Base-by-base conservation (phyloP, 2,329 filamentous ascomycete genomes). In the Stachybotrys echinatus region DNA sequence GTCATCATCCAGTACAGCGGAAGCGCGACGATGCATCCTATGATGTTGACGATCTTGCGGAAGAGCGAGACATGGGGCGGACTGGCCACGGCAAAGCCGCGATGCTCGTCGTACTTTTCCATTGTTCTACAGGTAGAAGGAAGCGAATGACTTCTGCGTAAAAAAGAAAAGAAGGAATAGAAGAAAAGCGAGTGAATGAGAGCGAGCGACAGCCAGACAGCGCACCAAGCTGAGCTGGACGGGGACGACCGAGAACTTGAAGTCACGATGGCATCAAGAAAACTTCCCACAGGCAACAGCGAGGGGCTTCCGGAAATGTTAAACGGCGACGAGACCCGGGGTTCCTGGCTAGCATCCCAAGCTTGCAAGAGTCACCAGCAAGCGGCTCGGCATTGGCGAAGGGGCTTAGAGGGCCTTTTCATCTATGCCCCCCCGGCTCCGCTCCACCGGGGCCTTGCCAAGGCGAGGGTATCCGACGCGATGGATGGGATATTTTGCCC, bases 1-100 rank as follows among this genome's bases (percentile, higher is more conserved):
- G 56, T 54, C 39, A 53, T 42, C 4, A 51, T 18, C 53, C 53
- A 57, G 47, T 54, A 58, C 5, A 56, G 27, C 12, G 57, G 57
- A 2, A 58, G 47, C 5, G 44, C 52, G 7, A 55, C 20, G 14
- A 59, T 22, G 47, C 56, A 55, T n/a, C 57, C 57, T 6, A 54
- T 8, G 37, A 57, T 42, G 37, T 59, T 58, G 47, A 57, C 12
- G 3, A 49, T 7, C 44, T 53, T 56, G 34, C 55, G 57, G 10
- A 55, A 23, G 34, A 40, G 42, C 14, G 54, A 53, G 20, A 56
- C 48, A 27, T 53, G 54, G 8, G 48, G 54, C 1, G 45, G 50
- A 21, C 20, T 31, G 4, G 48, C 37, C 5, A 49, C 47, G 31
- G 34, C 23, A 22, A 39, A 19, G 20, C 34, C 37, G 23, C 38